Conservation (phyloP, 2,329 filamentous ascomycete genomes). For the Trichophyton simii region DNA sequence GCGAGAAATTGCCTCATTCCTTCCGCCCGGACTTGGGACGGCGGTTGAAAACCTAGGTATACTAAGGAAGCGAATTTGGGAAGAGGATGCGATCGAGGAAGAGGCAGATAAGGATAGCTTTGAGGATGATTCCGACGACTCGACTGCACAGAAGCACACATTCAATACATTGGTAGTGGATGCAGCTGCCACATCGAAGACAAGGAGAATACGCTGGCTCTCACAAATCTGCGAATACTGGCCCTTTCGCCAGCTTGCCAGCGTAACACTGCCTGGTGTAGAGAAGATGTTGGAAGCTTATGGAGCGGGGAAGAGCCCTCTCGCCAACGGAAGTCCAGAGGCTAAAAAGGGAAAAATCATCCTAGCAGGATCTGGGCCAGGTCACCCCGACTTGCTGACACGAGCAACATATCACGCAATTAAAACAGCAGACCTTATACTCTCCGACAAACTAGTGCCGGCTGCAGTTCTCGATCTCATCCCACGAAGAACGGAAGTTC, state of each 20-base stretch:
- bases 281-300: conserved; percentile 65
- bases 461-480: conserved; percentile 76
- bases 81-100: conserved; percentile 52
- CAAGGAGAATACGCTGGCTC: conserved; percentile 79
- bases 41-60: conserved; percentile 69
- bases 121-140: conserved; percentile 38
- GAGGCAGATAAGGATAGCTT: conserved; percentile 31
- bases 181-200: conserved; percentile 62
- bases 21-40: conserved; percentile 61
- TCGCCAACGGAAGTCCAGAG: conserved; percentile 6
- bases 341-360: conserved; percentile 56
- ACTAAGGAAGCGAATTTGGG: conserved; percentile 57
- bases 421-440: conserved; percentile 35
- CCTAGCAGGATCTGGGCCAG: conserved; percentile 82
- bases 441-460: conserved; percentile 49
- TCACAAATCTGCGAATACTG: conserved; percentile 97
- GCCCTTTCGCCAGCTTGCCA: conserved; percentile 71
- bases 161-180: conserved; percentile 73
- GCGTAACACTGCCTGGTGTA: conserved; percentile 68
- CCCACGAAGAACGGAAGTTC: conserved; percentile 73
- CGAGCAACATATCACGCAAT: conserved; percentile 42
- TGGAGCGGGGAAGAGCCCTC: conserved; percentile 16
- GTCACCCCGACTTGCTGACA: conserved; percentile 83
- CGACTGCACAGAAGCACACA: conserved; percentile 51
- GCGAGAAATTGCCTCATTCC: conserved; percentile 68